phyloP scores from a whole-genome alignment of 805 yeast species.

The Jamesozyma piceae region DNA sequence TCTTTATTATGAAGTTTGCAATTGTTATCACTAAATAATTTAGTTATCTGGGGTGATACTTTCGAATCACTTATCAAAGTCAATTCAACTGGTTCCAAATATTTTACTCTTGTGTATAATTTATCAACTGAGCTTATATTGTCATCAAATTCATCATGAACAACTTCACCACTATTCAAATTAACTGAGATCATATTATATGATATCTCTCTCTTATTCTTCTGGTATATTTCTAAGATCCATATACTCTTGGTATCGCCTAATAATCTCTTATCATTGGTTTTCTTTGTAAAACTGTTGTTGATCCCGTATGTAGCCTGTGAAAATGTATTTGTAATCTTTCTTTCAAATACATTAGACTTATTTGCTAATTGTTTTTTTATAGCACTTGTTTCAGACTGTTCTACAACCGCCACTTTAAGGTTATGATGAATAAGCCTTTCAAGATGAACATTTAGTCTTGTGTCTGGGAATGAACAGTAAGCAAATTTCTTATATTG shows the following conservation, averaged over 20 bases:
- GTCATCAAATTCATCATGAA: conserved; percentile 65
- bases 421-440: conserved; percentile 61
- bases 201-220: conserved; percentile 16
- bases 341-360: conserved; percentile 53
- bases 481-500: conserved; percentile 59
- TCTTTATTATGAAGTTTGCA: not conserved
- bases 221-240: conserved; percentile 15
- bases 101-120: conserved; percentile 63
- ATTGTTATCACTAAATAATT: conserved; percentile 13
- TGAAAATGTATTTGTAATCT: conserved; percentile 65
- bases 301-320: conserved; percentile 59
- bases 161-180: conserved; percentile 70
- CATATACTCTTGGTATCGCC: conserved; percentile 27
- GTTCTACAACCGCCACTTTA: conserved; percentile 83
- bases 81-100: conserved; percentile 71
- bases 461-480: conserved; percentile 72
- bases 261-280: conserved; percentile 29
- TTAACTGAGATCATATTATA: conserved; percentile 39
- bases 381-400: conserved; percentile 70
- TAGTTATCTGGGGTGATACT: conserved; percentile 29
- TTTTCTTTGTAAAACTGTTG: conserved; percentile 37
- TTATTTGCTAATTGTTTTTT: conserved; percentile 45
- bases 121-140: conserved; percentile 41
- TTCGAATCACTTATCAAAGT: conserved; percentile 23
- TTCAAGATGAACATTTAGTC: conserved; percentile 68